Evolutionary conservation across 331 rosid genomes (phyloP).

Genomic region (Phaseolus coccineus): DNA sequence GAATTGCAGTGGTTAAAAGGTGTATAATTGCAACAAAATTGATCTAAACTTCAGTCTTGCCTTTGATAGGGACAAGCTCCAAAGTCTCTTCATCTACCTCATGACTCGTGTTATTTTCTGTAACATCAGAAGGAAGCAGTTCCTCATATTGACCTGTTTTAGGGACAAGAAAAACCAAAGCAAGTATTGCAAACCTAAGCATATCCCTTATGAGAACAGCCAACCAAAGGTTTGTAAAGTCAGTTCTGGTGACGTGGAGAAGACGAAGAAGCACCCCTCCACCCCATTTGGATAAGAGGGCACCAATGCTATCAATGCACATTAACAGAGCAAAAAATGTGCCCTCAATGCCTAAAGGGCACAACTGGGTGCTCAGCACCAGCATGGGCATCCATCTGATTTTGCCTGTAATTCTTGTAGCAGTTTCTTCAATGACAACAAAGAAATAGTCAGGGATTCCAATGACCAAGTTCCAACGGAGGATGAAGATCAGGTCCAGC

Average conservation of each 20-base stretch:
- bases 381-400: slow-evolving; percentile 84
- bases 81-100: slow-evolving; percentile 53
- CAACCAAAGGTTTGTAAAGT: slow-evolving; percentile 71
- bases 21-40: background rate
- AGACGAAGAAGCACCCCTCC: slow-evolving; percentile 72
- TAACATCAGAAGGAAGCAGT: slow-evolving; percentile 56
- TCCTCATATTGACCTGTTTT: slow-evolving; percentile 54
- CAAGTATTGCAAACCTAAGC: slow-evolving; percentile 61
- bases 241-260: slow-evolving; percentile 65
- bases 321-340: slow-evolving; percentile 72
- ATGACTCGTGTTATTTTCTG: slow-evolving; percentile 20
- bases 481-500: slow-evolving; percentile 67
- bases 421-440: slow-evolving; percentile 66
- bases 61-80: slow-evolving; percentile 60
- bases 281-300: slow-evolving; percentile 60
- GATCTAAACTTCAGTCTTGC: slow-evolving; percentile 39
- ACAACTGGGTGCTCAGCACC: slow-evolving; percentile 70
- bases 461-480: slow-evolving; percentile 66
- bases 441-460: slow-evolving; percentile 72
- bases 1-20: background rate
- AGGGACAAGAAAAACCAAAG: slow-evolving; percentile 73
- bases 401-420: slow-evolving; percentile 53
- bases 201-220: slow-evolving; percentile 59
- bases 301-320: slow-evolving; percentile 74
- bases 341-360: slow-evolving; percentile 85